These are phyloP conservation scores for Chloris gayana DNA, from an alignment of 176 grass and related monocot genomes.

Conservation along the genomic window DNA sequence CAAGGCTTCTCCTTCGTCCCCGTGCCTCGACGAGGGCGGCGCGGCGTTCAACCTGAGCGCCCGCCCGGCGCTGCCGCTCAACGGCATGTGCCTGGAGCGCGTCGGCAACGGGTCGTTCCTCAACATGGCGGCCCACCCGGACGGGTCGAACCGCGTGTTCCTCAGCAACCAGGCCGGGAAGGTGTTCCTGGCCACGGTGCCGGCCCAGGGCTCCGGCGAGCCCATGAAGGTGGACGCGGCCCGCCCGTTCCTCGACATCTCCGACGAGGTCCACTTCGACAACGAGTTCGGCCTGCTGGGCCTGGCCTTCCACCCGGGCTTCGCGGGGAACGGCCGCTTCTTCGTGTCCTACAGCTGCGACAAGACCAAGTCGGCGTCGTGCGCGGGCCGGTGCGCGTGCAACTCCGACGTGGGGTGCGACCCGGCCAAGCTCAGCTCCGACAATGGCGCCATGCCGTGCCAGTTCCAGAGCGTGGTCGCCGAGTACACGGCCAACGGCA, in stretches of 20 bases:
- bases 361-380: conserved; percentile 58
- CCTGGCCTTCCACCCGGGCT: conserved; percentile 81
- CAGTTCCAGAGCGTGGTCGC: conserved; percentile 78
- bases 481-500: conserved; percentile 76
- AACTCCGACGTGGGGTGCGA: conserved; percentile 88
- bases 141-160: conserved; percentile 75
- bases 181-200: conserved; percentile 75
- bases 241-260: conserved; percentile 76
- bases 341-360: conserved; percentile 98
- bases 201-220: conserved; percentile 51
- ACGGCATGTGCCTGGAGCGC: conserved; percentile 86
- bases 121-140: conserved; percentile 84
- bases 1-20: neutral
- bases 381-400: conserved; percentile 83
- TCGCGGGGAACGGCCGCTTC: conserved; percentile 71
- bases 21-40: conserved; percentile 61
- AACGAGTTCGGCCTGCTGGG: conserved; percentile 67
- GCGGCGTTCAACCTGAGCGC: conserved; percentile 61
- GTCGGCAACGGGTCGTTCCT: conserved; percentile 74
- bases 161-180: conserved; percentile 63
- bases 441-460: conserved; percentile 67
- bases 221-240: conserved; percentile 42
- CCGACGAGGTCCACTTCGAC: conserved; percentile 70
- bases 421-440: conserved; percentile 59
- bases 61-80: conserved; percentile 26